Evolutionary conservation across 2,329 filamentous ascomycete genomes (phyloP).

Genomic region (Pleoardoris graminearum): DNA sequence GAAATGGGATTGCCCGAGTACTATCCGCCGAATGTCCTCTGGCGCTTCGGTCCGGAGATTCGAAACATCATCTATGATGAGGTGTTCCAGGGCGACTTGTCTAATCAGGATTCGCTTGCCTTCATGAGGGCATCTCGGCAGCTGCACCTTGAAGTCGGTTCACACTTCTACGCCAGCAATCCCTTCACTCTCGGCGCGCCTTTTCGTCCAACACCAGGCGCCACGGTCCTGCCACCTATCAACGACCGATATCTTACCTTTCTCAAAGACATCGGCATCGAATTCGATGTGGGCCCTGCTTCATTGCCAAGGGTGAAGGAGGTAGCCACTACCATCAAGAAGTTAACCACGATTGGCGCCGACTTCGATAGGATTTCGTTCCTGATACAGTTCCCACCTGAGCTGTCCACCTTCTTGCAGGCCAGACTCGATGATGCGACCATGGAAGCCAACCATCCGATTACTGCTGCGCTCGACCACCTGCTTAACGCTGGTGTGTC

Average conservation of each 20-base stretch:
- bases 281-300: conserved; percentile 7
- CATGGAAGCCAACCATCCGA: conserved; percentile 17
- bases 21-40: background rate
- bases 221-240: conserved; percentile 22
- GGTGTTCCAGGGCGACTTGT: conserved; percentile 6
- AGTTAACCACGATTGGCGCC: conserved; percentile 16
- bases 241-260: conserved; percentile 24
- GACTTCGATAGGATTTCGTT: conserved; percentile 16
- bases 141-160: conserved; percentile 23
- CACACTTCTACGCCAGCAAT: conserved; percentile 29
- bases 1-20: background rate
- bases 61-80: conserved; percentile 24
- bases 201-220: background rate
- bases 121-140: conserved; percentile 21
- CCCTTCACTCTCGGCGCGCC: conserved; percentile 10
- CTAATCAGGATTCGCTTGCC: conserved; percentile 4
- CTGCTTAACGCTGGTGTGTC: conserved; percentile 15
- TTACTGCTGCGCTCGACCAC: conserved; percentile 15
- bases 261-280: conserved; percentile 17
- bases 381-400: conserved; percentile 10
- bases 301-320: conserved; percentile 5
- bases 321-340: conserved; percentile 15
- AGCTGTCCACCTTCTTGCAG: conserved; percentile 18
- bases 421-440: conserved; percentile 23
- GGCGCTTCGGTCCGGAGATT: conserved; percentile 14